Conservation (phyloP, 2,329 filamentous ascomycete species). For the Pyricularia grisea region DNA sequence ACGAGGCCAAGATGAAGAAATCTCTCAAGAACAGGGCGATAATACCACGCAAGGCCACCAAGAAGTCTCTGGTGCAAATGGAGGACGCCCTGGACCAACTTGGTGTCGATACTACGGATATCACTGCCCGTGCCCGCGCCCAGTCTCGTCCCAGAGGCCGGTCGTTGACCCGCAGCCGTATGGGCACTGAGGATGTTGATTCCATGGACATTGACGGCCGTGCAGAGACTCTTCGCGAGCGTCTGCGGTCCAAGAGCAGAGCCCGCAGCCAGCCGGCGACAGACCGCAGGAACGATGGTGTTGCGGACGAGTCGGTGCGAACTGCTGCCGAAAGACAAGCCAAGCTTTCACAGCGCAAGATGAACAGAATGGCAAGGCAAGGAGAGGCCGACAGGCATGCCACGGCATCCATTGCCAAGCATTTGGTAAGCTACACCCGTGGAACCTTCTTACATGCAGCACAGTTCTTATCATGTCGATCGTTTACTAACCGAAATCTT, state of each 20-base stretch:
- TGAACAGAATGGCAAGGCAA: constrained; percentile 95
- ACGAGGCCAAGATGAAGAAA: constrained; percentile 93
- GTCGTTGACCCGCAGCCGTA: constrained; percentile 52
- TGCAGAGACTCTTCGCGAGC: constrained; percentile 34
- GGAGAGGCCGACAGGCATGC: constrained; percentile 94
- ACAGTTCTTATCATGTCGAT: background rate
- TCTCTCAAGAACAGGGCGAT: constrained; percentile 93
- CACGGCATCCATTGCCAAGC: constrained; percentile 73
- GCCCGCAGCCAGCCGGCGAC: constrained; percentile 49
- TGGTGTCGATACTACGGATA: constrained; percentile 72
- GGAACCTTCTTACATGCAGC: background rate
- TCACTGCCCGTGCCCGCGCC: constrained; percentile 61
- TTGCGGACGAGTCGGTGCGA: constrained; percentile 56
- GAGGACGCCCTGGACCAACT: constrained; percentile 76
- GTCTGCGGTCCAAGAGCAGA: constrained; percentile 65
- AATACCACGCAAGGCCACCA: constrained; percentile 73
- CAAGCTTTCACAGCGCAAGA: constrained; percentile 93
- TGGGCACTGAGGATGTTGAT: constrained; percentile 54
- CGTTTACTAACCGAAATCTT: constrained; percentile 3
- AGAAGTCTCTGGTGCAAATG: constrained; percentile 80
- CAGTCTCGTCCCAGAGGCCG: constrained; percentile 60
- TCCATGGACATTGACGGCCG: constrained; percentile 65
- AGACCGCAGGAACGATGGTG: constrained; percentile 69
- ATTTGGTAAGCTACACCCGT: constrained; percentile 64
- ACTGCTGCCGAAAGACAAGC: constrained; percentile 76